These are phyloP conservation scores for Citrus reticulata DNA, from an alignment of 345 rosid genomes.

Conservation along the genomic window DNA sequence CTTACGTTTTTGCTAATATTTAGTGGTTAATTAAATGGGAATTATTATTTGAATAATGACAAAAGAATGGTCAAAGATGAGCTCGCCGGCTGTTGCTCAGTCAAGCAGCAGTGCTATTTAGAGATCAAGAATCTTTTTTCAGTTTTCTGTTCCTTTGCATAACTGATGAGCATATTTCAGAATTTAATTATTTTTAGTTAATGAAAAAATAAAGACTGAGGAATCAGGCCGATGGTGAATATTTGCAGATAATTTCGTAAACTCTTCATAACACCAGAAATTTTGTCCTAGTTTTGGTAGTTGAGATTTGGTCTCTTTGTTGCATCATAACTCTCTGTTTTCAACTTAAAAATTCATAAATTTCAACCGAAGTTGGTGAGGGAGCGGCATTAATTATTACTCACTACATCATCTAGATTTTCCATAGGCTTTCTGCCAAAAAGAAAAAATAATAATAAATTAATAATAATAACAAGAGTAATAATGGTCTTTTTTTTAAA, in stretches of 20 bases:
- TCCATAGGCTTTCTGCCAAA: not conserved
- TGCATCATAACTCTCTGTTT: not conserved
- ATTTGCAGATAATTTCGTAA: not conserved
- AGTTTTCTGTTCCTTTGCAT: not conserved
- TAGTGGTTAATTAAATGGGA: not conserved
- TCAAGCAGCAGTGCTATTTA: not conserved
- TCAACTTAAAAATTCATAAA: not conserved
- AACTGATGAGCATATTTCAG: not conserved
- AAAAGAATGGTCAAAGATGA: slow-evolving; percentile 25
- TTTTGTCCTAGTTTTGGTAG: not conserved
- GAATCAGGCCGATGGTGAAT: not conserved
- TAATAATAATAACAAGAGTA: not conserved
- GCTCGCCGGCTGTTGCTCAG: not conserved
- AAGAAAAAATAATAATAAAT: too few relatives aligned
- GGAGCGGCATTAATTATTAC: not conserved
- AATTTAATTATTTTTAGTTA: not conserved
- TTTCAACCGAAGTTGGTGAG: not conserved
- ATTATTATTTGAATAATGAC: slow-evolving; percentile 17
- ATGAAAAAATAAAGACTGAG: not conserved
- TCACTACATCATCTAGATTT: not conserved
- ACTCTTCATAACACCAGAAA: not conserved
- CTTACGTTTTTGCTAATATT: not conserved
- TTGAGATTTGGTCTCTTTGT: not conserved
- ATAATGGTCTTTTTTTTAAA: not conserved
- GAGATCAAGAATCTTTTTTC: slow-evolving; percentile 11